Evolutionary conservation across 2,329 filamentous ascomycete genomes (phyloP).

Genomic region (Scedosporium dehoogii): DNA sequence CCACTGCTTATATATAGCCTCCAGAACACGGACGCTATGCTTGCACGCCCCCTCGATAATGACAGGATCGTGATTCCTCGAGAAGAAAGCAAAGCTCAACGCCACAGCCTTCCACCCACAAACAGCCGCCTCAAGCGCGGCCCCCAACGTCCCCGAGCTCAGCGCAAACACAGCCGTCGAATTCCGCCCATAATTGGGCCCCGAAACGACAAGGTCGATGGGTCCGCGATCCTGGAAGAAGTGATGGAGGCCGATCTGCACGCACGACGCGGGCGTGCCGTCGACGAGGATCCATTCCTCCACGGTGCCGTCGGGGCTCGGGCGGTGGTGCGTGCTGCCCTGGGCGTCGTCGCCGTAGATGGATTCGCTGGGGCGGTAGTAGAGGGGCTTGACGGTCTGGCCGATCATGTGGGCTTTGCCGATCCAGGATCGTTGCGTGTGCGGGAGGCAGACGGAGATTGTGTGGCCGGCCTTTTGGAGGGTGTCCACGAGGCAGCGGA

Average conservation of each 20-base stretch:
- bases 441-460: constrained; percentile 86
- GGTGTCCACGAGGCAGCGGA: constrained; percentile 61
- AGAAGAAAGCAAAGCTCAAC: constrained; percentile 83
- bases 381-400: constrained; percentile 71
- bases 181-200: constrained; percentile 77
- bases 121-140: constrained; percentile 65
- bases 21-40: constrained; percentile 66
- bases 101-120: constrained; percentile 66
- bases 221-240: constrained; percentile 64
- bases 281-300: constrained; percentile 79
- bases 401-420: constrained; percentile 96
- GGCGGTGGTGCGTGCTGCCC: constrained; percentile 52
- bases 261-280: constrained; percentile 70
- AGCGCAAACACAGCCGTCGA: constrained; percentile 71
- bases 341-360: constrained; percentile 37
- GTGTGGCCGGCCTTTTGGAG: constrained; percentile 68
- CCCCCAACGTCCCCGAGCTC: constrained; percentile 68
- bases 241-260: constrained; percentile 74
- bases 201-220: constrained; percentile 67
- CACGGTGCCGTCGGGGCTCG: constrained; percentile 42
- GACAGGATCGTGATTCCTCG: constrained; percentile 68
- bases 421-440: constrained; percentile 94
- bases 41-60: constrained; percentile 70
- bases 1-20: constrained; percentile 71
- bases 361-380: constrained; percentile 57